Evolutionary conservation across 108 stramenopile species (phyloP).

Genomic region (Cyclotella atomus): DNA sequence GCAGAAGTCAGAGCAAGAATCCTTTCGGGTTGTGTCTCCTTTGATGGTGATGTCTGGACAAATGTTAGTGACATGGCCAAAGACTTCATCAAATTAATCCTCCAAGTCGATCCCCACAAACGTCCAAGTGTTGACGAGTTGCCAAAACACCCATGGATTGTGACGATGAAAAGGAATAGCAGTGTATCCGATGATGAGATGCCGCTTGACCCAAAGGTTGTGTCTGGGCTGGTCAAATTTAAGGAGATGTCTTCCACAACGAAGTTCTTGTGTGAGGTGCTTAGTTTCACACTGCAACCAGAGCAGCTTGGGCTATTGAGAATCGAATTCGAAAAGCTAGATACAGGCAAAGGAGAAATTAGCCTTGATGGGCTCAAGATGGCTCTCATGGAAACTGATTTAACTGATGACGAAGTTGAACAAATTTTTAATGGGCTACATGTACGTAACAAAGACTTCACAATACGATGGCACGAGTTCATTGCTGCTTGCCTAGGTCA

Average conservation of each 20-base stretch:
- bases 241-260: conserved; percentile 66
- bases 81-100: conserved; percentile 60
- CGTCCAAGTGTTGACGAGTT: conserved; percentile 63
- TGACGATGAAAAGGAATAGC: conserved; percentile 19
- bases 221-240: conserved; percentile 61
- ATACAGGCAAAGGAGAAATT: conserved; percentile 74
- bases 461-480: conserved; percentile 83
- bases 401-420: conserved; percentile 67
- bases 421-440: conserved; percentile 65
- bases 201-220: conserved; percentile 52
- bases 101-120: conserved; percentile 51
- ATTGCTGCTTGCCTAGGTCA: conserved; percentile 74
- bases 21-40: conserved; percentile 16
- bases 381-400: conserved; percentile 55
- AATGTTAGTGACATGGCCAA: conserved; percentile 62
- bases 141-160: conserved; percentile 65
- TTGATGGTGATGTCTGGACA: conserved; percentile 52
- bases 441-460: conserved; percentile 46
- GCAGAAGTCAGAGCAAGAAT: conserved; percentile 21
- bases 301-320: conserved; percentile 66
- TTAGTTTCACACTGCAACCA: conserved; percentile 75
- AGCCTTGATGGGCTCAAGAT: conserved; percentile 52
- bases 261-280: conserved; percentile 72
- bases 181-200: conserved; percentile 24
- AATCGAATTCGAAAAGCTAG: conserved; percentile 74